phyloP scores from a whole-genome alignment of 2,329 filamentous ascomycete genomes.

The Colletotrichum sp. region DNA sequence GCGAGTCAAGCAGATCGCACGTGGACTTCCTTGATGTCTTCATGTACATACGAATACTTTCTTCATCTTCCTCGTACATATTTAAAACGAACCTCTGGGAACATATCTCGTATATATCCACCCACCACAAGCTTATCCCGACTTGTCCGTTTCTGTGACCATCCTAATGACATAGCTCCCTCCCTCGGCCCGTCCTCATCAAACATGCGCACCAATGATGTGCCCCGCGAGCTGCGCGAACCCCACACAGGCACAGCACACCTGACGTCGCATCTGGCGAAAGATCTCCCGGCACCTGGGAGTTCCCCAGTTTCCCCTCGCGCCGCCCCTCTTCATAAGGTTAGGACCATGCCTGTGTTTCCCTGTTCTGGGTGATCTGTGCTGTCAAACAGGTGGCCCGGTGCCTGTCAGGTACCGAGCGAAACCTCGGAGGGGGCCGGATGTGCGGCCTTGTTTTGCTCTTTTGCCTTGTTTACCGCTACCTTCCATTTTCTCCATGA shows the following conservation, averaged over 20 bases:
- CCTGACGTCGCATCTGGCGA: constrained; percentile 3
- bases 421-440: neutral
- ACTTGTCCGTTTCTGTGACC: neutral
- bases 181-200: neutral
- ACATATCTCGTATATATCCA: neutral
- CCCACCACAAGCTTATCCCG: neutral
- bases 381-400: neutral
- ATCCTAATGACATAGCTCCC: neutral
- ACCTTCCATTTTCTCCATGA: neutral
- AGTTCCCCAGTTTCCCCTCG: neutral
- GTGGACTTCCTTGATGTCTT: neutral
- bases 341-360: neutral
- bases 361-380: neutral
- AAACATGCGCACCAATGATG: constrained; percentile 15
- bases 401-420: neutral
- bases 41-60: constrained; percentile 5
- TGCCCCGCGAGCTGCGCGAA: neutral
- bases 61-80: neutral
- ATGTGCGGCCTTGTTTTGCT: neutral
- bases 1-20: neutral
- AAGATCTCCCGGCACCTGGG: constrained; percentile 7
- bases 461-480: neutral
- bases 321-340: neutral
- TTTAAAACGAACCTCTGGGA: neutral
- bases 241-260: neutral